A percentile compares a stretch with the other conserved stretches of the same genome.
Evolutionary conservation across 345 rosid genomes (phyloP).

Genomic region (Eucalyptus tenuipes): DNA sequence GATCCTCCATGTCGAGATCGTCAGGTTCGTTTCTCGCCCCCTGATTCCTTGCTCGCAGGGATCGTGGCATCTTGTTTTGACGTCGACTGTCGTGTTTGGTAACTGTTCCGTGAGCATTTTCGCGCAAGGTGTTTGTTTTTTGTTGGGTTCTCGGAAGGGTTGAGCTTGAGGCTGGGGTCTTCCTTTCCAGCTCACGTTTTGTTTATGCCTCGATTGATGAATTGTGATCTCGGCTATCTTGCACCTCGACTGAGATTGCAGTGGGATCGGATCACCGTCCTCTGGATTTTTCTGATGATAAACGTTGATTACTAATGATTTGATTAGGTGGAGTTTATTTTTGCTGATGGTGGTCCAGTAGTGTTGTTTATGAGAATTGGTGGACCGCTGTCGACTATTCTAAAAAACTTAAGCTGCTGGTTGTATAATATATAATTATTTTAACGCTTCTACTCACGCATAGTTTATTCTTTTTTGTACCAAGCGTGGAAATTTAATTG

Average conservation of each 20-base stretch:
- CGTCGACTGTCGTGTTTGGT: neutral
- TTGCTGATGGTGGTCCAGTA: neutral
- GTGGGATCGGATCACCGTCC: neutral
- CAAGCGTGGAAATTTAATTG: no score
- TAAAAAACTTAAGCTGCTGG: no score
- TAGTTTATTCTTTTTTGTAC: no score
- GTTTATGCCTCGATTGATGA: neutral
- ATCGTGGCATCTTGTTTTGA: neutral
- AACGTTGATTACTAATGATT: neutral
- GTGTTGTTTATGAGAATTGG: neutral
- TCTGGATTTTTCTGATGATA: neutral
- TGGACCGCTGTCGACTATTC: no score
- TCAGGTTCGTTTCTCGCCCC: constrained; percentile 19
- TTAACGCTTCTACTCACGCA: no score
- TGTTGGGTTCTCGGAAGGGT: neutral
- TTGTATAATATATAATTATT: no score
- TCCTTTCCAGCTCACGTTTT: neutral
- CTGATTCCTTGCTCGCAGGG: neutral
- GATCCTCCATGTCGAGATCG: constrained; percentile 44
- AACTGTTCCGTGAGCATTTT: neutral
- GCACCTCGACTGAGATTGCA: neutral
- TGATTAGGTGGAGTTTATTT: neutral
- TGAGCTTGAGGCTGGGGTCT: neutral
- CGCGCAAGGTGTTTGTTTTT: neutral
- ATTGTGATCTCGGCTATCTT: neutral